These are phyloP conservation scores for Tetrastigma voinierianum DNA, from an alignment of 164 flowering plant species.

Conservation along the genomic window DNA sequence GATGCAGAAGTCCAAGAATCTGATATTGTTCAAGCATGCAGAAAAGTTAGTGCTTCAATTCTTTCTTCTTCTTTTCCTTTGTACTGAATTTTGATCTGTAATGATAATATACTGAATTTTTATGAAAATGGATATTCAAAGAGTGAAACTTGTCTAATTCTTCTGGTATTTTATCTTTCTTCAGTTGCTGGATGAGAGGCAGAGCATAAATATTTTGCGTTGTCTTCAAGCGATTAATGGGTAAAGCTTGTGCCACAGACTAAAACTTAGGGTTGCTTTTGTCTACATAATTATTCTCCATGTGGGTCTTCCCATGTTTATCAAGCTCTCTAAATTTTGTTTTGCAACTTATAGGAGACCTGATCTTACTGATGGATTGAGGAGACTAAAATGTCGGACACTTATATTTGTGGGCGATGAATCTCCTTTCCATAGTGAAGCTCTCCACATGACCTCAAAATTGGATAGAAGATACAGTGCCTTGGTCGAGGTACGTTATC, in stretches of 20 bases:
- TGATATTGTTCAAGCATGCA: slow-evolving; percentile 66
- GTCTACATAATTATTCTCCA: neutral
- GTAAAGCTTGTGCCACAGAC: slow-evolving; percentile 25
- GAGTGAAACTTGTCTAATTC: slow-evolving; percentile 7
- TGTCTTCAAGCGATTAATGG: slow-evolving; percentile 64
- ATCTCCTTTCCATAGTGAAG: slow-evolving; percentile 83
- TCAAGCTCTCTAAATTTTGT: neutral
- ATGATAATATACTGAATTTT: no score
- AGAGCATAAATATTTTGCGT: slow-evolving; percentile 53
- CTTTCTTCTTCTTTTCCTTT: slow-evolving; percentile 1
- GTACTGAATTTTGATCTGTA: neutral
- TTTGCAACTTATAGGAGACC: slow-evolving; percentile 56
- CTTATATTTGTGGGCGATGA: slow-evolving; percentile 88
- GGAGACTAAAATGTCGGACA: slow-evolving; percentile 74
- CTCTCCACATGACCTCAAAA: slow-evolving; percentile 75
- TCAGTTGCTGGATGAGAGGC: slow-evolving; percentile 65
- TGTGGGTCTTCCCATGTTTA: neutral
- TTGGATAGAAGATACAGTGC: slow-evolving; percentile 82
- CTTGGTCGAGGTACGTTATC: slow-evolving; percentile 95
- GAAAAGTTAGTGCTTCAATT: slow-evolving; percentile 51
- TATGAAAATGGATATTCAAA: neutral
- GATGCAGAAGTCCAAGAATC: slow-evolving; percentile 54
- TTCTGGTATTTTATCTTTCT: slow-evolving; percentile 6
- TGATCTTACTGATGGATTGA: slow-evolving; percentile 77
- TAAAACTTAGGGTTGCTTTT: neutral